Conservation (phyloP, 2,329 filamentous ascomycete species). For the Cladophialophora carrionii region DNA sequence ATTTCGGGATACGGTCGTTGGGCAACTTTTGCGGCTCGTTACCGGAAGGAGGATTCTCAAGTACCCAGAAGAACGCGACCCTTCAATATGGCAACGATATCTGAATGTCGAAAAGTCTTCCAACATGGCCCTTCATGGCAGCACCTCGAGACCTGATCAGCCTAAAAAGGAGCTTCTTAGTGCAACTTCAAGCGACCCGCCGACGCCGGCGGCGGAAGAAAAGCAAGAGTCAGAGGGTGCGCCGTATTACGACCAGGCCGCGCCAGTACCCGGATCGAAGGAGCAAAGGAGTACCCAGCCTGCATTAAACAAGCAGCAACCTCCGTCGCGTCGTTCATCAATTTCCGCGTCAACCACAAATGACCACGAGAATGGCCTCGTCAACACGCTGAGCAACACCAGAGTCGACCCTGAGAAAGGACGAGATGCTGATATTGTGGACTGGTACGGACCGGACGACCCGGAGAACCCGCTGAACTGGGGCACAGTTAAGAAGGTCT, state of each 20-base stretch:
- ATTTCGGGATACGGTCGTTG: constrained; percentile 12
- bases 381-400: constrained; percentile 17
- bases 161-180: constrained; percentile 2
- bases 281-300: constrained; percentile 2
- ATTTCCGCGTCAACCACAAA: constrained; percentile 13
- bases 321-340: constrained; percentile 5
- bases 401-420: constrained; percentile 52
- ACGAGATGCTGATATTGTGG: constrained; percentile 54
- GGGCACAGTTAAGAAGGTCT: constrained; percentile 49
- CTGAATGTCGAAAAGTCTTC: constrained; percentile 56
- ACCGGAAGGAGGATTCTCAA: constrained; percentile 13
- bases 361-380: constrained; percentile 22
- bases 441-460: constrained; percentile 49
- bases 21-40: constrained; percentile 14
- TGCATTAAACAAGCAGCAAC: too few species aligned
- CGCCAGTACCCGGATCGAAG: constrained; percentile 5
- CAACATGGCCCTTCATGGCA: constrained; percentile 50
- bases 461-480: constrained; percentile 54
- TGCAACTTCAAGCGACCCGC: constrained; percentile 5
- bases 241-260: not conserved
- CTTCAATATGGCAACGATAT: constrained; percentile 33
- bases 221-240: not conserved
- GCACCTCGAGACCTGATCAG: constrained; percentile 42
- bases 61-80: constrained; percentile 18
- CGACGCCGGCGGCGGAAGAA: constrained; percentile 2